Percentiles rank a stretch among this genome's conserved stretches.
Conservation (phyloP, 2,329 filamentous ascomycete species). For the Aspergillus calidoustus region DNA sequence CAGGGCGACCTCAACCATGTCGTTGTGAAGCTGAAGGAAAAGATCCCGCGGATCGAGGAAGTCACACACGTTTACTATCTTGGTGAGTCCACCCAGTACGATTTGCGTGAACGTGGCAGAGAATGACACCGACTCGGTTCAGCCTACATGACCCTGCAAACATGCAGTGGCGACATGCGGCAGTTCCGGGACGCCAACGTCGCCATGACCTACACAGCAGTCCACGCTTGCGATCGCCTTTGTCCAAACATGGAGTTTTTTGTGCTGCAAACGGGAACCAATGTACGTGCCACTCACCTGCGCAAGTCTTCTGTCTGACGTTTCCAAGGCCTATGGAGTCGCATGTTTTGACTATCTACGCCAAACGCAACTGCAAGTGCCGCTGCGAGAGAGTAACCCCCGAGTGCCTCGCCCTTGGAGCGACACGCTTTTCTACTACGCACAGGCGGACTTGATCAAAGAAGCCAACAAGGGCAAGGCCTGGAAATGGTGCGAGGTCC, state of each 20-base stretch:
- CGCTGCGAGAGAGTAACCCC: slow-evolving; percentile 43
- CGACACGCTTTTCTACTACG: slow-evolving; percentile 54
- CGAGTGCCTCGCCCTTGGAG: slow-evolving; percentile 49
- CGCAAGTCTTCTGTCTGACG: background rate
- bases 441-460: slow-evolving; percentile 48
- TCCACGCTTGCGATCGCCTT: slow-evolving; percentile 44
- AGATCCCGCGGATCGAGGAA: too few relatives aligned
- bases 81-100: too few relatives aligned
- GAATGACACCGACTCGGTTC: too few relatives aligned
- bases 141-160: too few relatives aligned
- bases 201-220: slow-evolving; percentile 44
- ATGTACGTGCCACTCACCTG: slow-evolving; percentile 28
- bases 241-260: slow-evolving; percentile 46
- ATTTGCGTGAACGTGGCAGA: too few relatives aligned
- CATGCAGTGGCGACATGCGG: too few relatives aligned
- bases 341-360: slow-evolving; percentile 29
- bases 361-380: slow-evolving; percentile 33
- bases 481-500: slow-evolving; percentile 53
- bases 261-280: slow-evolving; percentile 50
- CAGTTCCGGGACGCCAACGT: slow-evolving; percentile 43
- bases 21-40: background rate
- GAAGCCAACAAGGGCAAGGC: slow-evolving; percentile 41
- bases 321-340: slow-evolving; percentile 31
- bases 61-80: too few relatives aligned
- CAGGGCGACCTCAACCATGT: slow-evolving; percentile 34